These are phyloP conservation scores for Ogataea corticis DNA, from an alignment of 805 yeast species.

Conservation along the genomic window DNA sequence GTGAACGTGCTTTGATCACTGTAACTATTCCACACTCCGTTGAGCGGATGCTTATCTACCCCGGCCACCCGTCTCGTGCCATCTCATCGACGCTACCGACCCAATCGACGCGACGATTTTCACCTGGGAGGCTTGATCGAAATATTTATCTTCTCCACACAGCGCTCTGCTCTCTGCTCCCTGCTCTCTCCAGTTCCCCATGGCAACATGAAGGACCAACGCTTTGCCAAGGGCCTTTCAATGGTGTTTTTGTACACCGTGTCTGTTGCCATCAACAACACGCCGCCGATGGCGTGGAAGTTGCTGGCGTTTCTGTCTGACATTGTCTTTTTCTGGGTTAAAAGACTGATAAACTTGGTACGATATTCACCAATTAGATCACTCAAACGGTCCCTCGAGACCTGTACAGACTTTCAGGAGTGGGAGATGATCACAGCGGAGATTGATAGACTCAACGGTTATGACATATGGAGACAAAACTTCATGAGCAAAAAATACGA, in stretches of 20 bases:
- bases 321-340: constrained; percentile 48
- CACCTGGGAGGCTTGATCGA: not conserved
- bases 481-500: constrained; percentile 82
- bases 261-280: constrained; percentile 19
- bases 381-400: constrained; percentile 31
- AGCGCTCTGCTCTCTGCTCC: no score
- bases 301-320: constrained; percentile 41
- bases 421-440: constrained; percentile 61
- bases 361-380: constrained; percentile 23
- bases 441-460: constrained; percentile 53
- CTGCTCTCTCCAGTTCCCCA: no score
- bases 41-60: no score
- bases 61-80: no score
- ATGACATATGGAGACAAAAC: constrained; percentile 75
- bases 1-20: no score
- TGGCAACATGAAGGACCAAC: constrained; percentile 7
- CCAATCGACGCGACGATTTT: no score
- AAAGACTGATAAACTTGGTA: constrained; percentile 23
- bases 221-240: constrained; percentile 19
- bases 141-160: no score
- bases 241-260: constrained; percentile 16
- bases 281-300: constrained; percentile 30
- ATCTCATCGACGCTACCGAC: no score
- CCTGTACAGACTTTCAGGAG: constrained; percentile 61
- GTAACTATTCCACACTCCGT: no score